phyloP scores from a whole-genome alignment of 345 rosid species.

The Salix koriyanagi region DNA sequence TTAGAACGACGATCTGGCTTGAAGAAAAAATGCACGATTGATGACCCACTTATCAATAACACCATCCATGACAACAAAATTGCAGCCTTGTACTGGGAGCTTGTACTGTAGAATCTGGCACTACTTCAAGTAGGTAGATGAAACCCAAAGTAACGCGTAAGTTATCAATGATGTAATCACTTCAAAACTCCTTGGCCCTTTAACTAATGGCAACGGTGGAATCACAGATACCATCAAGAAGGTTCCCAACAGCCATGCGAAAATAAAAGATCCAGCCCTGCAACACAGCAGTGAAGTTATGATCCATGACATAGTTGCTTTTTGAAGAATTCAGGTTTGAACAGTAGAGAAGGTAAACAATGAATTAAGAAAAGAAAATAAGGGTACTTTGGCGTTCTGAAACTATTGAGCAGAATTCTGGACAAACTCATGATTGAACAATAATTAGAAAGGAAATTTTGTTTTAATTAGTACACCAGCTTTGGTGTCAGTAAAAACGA shows the following conservation, averaged over 20 bases:
- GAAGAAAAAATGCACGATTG: neutral
- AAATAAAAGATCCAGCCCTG: conserved; percentile 74
- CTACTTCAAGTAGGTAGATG: conserved; percentile 73
- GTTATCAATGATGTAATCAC: conserved; percentile 74
- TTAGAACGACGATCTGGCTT: neutral
- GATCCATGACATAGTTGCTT: neutral
- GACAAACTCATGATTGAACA: neutral
- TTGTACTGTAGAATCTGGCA: neutral
- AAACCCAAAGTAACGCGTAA: conserved; percentile 77
- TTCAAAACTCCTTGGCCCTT: conserved; percentile 79
- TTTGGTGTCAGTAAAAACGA: neutral
- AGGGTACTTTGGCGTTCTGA: neutral
- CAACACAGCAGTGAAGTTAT: conserved; percentile 24
- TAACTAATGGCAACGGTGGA: conserved; percentile 64
- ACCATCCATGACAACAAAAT: conserved; percentile 7
- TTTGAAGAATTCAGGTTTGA: conserved; percentile 2
- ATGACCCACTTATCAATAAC: neutral
- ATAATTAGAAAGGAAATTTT: neutral
- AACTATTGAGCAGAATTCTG: neutral
- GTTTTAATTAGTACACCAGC: neutral
- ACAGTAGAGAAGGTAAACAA: conserved; percentile 2
- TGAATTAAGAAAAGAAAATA: neutral
- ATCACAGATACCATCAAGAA: conserved; percentile 90
- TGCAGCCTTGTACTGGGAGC: neutral
- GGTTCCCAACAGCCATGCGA: conserved; percentile 88